Conservation (phyloP, 2,329 filamentous ascomycete species). For the Neocucurbitaria cava region DNA sequence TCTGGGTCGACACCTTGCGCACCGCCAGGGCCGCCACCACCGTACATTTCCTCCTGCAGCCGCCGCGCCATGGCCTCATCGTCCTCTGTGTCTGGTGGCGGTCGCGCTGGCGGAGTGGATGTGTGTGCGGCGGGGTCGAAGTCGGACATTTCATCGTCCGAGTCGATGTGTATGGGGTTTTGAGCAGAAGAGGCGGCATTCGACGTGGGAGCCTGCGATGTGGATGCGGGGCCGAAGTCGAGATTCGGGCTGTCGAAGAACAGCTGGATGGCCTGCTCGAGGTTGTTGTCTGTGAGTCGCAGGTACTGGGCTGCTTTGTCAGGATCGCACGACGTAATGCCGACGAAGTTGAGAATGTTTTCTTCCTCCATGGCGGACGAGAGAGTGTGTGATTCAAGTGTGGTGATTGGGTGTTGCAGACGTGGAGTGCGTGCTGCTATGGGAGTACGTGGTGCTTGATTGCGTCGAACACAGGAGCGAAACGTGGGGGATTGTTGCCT, state of each 20-base stretch:
- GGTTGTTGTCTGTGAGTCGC: constrained; percentile 80
- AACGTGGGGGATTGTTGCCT: neutral
- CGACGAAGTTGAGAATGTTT: constrained; percentile 75
- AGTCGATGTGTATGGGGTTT: constrained; percentile 75
- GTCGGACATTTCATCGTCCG: constrained; percentile 71
- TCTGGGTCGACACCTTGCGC: constrained; percentile 50
- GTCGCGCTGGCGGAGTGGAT: constrained; percentile 26
- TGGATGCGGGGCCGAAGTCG: constrained; percentile 54
- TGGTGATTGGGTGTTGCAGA: neutral
- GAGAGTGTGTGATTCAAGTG: neutral
- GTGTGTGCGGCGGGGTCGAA: constrained; percentile 50
- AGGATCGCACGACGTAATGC: constrained; percentile 78
- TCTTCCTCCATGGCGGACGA: constrained; percentile 55
- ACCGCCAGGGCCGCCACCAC: constrained; percentile 51
- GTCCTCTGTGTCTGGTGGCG: constrained; percentile 68
- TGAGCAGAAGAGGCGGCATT: constrained; percentile 49
- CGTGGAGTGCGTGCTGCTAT: neutral
- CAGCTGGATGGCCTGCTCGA: constrained; percentile 85
- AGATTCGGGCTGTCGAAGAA: constrained; percentile 89
- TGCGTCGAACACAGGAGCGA: neutral
- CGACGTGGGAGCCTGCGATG: constrained; percentile 45
- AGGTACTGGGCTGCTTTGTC: constrained; percentile 83
- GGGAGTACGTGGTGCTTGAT: neutral
- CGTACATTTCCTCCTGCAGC: constrained; percentile 90
- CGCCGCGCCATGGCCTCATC: constrained; percentile 92